These are phyloP conservation scores for Pyrus communis DNA, from an alignment of 306 rosid genomes.

Conservation along the genomic window DNA sequence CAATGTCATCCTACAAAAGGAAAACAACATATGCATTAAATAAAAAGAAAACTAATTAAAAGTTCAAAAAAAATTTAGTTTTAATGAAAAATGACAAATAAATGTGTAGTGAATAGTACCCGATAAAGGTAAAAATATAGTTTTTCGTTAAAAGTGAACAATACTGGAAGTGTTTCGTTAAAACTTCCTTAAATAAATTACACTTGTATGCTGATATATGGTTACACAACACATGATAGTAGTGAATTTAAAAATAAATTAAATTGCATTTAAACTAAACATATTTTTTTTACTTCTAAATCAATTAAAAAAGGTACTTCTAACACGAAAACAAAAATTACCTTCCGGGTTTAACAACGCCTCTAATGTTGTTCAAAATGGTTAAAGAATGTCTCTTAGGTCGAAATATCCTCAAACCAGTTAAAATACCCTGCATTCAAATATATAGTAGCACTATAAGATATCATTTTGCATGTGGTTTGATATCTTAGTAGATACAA, in stretches of 20 bases:
- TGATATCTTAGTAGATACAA: too few species aligned
- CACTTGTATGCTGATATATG: constrained; percentile 2
- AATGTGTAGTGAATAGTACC: too few species aligned
- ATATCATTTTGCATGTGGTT: background rate
- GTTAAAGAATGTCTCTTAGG: constrained; percentile 46
- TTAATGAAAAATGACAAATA: too few species aligned
- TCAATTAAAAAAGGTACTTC: background rate
- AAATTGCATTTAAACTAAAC: background rate
- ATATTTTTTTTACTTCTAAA: background rate
- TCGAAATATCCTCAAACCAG: constrained; percentile 33
- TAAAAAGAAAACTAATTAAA: too few species aligned
- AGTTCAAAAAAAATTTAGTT: too few species aligned
- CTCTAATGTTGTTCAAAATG: constrained; percentile 50
- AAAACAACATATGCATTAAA: background rate
- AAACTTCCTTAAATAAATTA: background rate
- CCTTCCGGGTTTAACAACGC: constrained; percentile 78
- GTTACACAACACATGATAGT: constrained; percentile 32
- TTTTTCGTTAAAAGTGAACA: too few species aligned
- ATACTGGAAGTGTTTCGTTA: too few species aligned
- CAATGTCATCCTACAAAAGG: constrained; percentile 76
- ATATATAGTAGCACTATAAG: background rate
- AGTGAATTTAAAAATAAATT: constrained; percentile 9
- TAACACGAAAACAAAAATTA: background rate
- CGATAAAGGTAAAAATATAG: too few species aligned
- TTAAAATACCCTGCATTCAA: constrained; percentile 40